These are phyloP conservation scores for Beta lomatogona DNA, from an alignment of 179 eudicot genomes.

Conservation along the genomic window DNA sequence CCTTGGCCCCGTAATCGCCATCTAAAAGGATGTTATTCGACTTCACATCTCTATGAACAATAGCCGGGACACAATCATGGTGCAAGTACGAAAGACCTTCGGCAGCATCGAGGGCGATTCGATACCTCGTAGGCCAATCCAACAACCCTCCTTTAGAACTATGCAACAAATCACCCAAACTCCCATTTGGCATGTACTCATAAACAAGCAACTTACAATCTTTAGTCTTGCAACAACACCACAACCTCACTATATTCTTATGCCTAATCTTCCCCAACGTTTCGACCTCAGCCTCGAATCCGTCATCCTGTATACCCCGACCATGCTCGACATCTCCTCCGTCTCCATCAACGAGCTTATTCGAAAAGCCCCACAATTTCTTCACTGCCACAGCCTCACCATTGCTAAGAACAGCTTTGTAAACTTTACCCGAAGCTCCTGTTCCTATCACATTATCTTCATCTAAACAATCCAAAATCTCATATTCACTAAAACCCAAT, in stretches of 20 bases:
- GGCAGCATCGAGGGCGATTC: conserved; percentile 71
- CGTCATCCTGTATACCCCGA: conserved; percentile 35
- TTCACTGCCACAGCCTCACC: conserved; percentile 82
- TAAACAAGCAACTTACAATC: conserved; percentile 74
- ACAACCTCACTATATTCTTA: conserved; percentile 82
- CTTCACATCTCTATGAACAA: conserved; percentile 83
- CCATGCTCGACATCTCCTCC: conserved; percentile 48
- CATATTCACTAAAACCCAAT: conserved; percentile 75
- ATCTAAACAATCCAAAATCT: conserved; percentile 63
- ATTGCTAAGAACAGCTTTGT: conserved; percentile 63
- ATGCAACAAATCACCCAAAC: conserved; percentile 81
- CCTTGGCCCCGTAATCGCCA: conserved; percentile 67
- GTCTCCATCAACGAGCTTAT: conserved; percentile 22
- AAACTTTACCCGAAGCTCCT: conserved; percentile 82
- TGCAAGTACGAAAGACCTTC: conserved; percentile 87
- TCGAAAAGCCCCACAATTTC: conserved; percentile 46
- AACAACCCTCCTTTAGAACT: conserved; percentile 62
- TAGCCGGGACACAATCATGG: conserved; percentile 84
- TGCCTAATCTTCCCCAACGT: conserved; percentile 86
- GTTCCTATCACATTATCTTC: conserved; percentile 84
- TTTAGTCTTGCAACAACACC: conserved; percentile 75
- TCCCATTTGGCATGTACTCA: conserved; percentile 90
- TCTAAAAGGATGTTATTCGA: conserved; percentile 78
- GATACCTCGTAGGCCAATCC: conserved; percentile 73
- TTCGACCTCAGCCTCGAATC: conserved; percentile 84